Base-by-base conservation (phyloP, 768 basidiomycete genomes). In the Boletus rubroflammeus region DNA sequence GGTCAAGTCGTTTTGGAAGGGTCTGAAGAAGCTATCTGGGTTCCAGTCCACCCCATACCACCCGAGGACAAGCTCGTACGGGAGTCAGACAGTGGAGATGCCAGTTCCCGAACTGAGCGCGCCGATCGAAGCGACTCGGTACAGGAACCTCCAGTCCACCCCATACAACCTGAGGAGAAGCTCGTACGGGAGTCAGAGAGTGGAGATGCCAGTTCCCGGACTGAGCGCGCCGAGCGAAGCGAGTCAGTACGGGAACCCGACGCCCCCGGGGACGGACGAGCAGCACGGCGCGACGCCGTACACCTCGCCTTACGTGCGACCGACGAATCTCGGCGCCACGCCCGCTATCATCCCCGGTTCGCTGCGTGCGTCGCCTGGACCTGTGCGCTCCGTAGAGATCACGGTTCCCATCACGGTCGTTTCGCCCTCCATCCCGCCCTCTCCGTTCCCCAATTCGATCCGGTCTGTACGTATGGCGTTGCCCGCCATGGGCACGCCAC, bases 1-100 rank as follows among this genome's bases (percentile, higher is more conserved):
- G 15, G 51, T 69, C 5, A 66, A 64, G 17, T 66, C 69, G 1
- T 53, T 76, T 19, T 70, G 75, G 50, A 61, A 62, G 0, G 70
- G 72, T 5, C 50, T 76, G 8, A 72, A 67, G 56, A 70, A 67
- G 47, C 58, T 66, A 23, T 61, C 67, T 43, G 60, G 60, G 36
- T 55, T 62, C 53, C 40, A 52, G 15, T 51, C 38, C 21, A 26
- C 7, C 35, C 35, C 47, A 19, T 5, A 36, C 39, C 9, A 47
- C n/a, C 34, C 50, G 1, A 35, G 49, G 29, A 7, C 36, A 5
- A 39, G 47, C 10, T 52, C 53, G 6, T 51, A 54, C 29, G 50
- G 8, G 15, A 36, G 34, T 26, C 46, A 47, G 46, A 60, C 45
- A 13, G n/a, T 46, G 44, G 48, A 38, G 41, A 34, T 51, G 49